These are phyloP conservation scores for Ustilago loliicola DNA, from an alignment of 1,284 basidiomycete species.

Conservation along the genomic window DNA sequence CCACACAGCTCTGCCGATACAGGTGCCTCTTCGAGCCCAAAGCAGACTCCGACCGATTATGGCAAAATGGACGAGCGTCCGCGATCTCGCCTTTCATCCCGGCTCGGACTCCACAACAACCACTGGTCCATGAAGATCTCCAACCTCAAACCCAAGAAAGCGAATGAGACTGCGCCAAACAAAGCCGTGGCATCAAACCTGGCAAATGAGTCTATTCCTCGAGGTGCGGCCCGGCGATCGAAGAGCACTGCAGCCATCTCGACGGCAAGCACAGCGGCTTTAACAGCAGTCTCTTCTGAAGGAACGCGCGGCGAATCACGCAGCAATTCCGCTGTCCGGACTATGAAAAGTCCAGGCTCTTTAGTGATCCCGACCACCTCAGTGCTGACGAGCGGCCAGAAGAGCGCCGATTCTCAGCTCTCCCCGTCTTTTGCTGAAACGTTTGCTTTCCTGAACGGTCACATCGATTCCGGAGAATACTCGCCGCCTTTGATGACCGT, in stretches of 20 bases:
- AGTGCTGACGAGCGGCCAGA: conserved; percentile 3
- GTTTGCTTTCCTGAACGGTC: conserved; percentile 43
- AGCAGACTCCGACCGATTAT: conserved; percentile 28
- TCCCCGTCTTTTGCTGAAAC: conserved; percentile 39
- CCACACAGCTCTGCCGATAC: conserved; percentile 8
- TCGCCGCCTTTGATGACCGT: conserved; percentile 14
- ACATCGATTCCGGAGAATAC: conserved; percentile 24
- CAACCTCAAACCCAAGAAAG: conserved; percentile 22
- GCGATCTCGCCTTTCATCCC: conserved; percentile 28
- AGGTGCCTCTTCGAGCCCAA: conserved; percentile 4
- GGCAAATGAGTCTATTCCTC: background rate
- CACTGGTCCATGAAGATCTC: conserved; percentile 28
- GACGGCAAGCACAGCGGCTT: conserved; percentile 2
- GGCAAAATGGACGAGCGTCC: conserved; percentile 26
- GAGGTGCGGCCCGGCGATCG: conserved; percentile 4
- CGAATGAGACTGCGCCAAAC: background rate
- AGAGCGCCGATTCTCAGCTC: conserved; percentile 27
- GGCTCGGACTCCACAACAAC: conserved; percentile 26
- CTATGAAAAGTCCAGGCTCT: background rate
- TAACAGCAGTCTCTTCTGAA: background rate
- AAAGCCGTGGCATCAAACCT: background rate
- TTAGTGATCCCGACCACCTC: conserved; percentile 13
- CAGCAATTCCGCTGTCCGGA: background rate
- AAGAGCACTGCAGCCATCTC: conserved; percentile 19
- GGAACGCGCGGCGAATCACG: background rate